Evolutionary conservation across 768 basidiomycete genomes (phyloP).

Genomic region (Mycena crocata): DNA sequence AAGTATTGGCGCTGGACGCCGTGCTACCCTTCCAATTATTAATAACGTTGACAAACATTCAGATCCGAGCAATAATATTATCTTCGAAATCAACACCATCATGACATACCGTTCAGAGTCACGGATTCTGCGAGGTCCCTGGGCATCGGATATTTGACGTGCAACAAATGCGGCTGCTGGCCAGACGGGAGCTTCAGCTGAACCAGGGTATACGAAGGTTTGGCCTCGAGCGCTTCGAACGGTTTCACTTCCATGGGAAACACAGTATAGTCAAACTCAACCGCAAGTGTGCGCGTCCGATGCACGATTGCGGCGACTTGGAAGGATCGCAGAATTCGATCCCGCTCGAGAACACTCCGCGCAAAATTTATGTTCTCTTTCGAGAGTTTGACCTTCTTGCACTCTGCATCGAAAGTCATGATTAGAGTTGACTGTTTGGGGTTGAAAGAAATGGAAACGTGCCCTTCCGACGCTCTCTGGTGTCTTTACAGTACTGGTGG

Average conservation of each 20-base stretch:
- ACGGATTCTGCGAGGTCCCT: constrained; percentile 9
- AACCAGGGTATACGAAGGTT: constrained; percentile 3
- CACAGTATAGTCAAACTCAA: constrained; percentile 19
- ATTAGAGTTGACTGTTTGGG: neutral
- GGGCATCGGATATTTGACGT: constrained; percentile 10
- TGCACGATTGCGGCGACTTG: constrained; percentile 2
- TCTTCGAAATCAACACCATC: no score
- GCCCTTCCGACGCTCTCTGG: neutral
- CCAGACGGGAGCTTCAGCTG: constrained; percentile 11
- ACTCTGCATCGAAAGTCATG: neutral
- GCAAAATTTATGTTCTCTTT: neutral
- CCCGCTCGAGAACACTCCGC: neutral
- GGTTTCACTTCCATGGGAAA: constrained; percentile 11
- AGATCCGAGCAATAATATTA: no score
- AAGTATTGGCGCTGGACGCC: no score
- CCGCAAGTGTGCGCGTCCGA: neutral
- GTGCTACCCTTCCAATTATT: no score
- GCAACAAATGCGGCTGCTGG: neutral
- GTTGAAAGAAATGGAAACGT: neutral
- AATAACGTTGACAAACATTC: no score
- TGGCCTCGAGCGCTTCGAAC: neutral
- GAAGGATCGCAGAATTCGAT: neutral
- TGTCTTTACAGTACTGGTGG: constrained; percentile 2
- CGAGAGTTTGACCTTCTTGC: neutral
- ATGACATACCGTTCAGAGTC: neutral